Evolutionary conservation across 179 eudicot species (phyloP).

Genomic region (Patellifolia procumbens): DNA sequence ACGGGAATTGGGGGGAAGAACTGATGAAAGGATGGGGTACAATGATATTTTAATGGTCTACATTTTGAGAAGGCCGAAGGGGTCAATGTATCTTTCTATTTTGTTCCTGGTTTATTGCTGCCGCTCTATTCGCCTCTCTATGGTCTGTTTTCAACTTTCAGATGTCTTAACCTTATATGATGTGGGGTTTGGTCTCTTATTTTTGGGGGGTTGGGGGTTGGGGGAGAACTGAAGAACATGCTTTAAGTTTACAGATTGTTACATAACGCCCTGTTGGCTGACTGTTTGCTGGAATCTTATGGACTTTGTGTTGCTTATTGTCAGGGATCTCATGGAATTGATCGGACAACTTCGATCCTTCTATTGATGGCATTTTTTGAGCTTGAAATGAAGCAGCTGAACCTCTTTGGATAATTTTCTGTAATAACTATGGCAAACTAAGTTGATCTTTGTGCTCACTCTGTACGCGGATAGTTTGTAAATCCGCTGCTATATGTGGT

Average conservation of each 20-base stretch:
- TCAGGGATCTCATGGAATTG: slow-evolving; percentile 1
- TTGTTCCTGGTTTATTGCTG: not conserved
- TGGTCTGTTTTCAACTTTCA: not conserved
- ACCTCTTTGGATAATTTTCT: slow-evolving; percentile 12
- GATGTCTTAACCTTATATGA: not conserved
- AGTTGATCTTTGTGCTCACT: slow-evolving; percentile 8
- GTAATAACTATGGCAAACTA: slow-evolving; percentile 3
- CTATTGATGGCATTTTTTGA: slow-evolving; percentile 4
- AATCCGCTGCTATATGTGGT: not conserved
- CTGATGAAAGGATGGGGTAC: not conserved
- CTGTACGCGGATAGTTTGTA: slow-evolving; percentile 2
- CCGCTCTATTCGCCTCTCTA: not conserved
- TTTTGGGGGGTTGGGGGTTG: too few species aligned
- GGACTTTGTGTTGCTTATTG: not conserved
- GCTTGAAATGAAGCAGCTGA: slow-evolving; percentile 16
- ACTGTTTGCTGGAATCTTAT: not conserved
- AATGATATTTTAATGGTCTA: not conserved
- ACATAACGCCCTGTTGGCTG: not conserved
- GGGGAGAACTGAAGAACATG: not conserved
- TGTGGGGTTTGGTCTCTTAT: not conserved
- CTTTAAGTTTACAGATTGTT: too few species aligned
- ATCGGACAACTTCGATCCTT: not conserved
- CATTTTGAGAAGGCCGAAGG: not conserved
- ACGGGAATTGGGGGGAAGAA: not conserved
- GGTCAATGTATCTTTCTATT: not conserved